Conservation (phyloP, 2,329 filamentous ascomycete species). For the Ascochyta lentis region DNA sequence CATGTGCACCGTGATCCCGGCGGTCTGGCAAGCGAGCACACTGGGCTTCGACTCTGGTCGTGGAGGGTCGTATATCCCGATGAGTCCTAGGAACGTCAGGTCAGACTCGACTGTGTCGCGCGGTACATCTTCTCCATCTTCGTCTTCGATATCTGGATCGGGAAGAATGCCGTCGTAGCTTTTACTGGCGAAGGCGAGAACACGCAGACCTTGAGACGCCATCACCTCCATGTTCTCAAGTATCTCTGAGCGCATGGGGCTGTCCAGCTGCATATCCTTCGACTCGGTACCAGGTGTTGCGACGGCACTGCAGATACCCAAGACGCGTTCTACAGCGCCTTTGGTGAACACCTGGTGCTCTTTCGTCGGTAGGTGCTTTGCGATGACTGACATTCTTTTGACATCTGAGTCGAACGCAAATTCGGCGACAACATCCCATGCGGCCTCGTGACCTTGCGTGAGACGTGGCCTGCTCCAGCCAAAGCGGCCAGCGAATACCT, state of each 20-base stretch:
- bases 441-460: slow-evolving; percentile 29
- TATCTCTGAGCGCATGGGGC: slow-evolving; percentile 62
- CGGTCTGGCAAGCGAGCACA: slow-evolving; percentile 40
- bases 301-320: slow-evolving; percentile 55
- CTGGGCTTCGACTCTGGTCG: slow-evolving; percentile 75
- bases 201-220: slow-evolving; percentile 69
- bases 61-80: slow-evolving; percentile 84
- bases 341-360: slow-evolving; percentile 63
- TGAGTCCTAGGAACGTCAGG: slow-evolving; percentile 76
- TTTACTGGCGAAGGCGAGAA: slow-evolving; percentile 68
- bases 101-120: slow-evolving; percentile 69
- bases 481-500: slow-evolving; percentile 74
- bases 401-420: slow-evolving; percentile 75
- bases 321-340: slow-evolving; percentile 71
- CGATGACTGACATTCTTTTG: slow-evolving; percentile 78
- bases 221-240: slow-evolving; percentile 71
- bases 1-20: slow-evolving; percentile 54
- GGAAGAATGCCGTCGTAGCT: slow-evolving; percentile 50
- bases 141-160: slow-evolving; percentile 15
- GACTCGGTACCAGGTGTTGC: slow-evolving; percentile 59
- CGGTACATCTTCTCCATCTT: slow-evolving; percentile 53
- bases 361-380: slow-evolving; percentile 47
- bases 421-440: slow-evolving; percentile 59
- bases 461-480: slow-evolving; percentile 61
- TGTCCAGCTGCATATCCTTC: slow-evolving; percentile 51